A percentile compares a stretch with the other conserved stretches of the same genome.
Evolutionary conservation across 768 basidiomycete genomes (phyloP).

Genomic region (Leucogyrophana mollusca): DNA sequence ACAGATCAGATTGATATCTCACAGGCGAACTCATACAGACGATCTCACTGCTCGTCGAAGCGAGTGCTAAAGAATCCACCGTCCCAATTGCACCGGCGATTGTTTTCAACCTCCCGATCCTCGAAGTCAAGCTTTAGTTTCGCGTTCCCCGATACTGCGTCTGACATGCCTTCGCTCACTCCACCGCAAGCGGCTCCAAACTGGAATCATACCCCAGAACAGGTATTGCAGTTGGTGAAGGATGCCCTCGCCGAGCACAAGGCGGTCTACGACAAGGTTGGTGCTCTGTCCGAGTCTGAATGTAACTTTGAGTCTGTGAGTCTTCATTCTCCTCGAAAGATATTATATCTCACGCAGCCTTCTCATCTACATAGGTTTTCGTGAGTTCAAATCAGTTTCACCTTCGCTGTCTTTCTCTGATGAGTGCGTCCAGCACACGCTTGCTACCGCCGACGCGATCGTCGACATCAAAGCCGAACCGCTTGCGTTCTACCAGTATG

Average conservation of each 20-base stretch:
- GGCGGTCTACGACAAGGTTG: slow-evolving; percentile 56
- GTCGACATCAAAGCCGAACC: slow-evolving; percentile 55
- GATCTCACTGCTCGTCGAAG: not conserved
- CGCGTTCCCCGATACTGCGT: slow-evolving; percentile 2
- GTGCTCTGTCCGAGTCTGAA: slow-evolving; percentile 51
- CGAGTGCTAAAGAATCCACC: not conserved
- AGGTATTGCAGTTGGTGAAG: slow-evolving; percentile 56
- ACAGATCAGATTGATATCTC: slow-evolving; percentile 4
- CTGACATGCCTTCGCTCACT: slow-evolving; percentile 45
- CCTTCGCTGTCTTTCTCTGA: not conserved
- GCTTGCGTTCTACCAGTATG: slow-evolving; percentile 79
- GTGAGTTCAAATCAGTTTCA: slow-evolving; percentile 43
- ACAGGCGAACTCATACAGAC: not conserved
- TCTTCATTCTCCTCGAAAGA: slow-evolving; percentile 4
- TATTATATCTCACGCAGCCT: not conserved
- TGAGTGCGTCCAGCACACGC: slow-evolving; percentile 40
- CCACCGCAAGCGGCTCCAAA: slow-evolving; percentile 65
- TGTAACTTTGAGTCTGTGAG: slow-evolving; percentile 69
- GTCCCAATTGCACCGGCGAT: not conserved
- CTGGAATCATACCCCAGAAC: slow-evolving; percentile 67
- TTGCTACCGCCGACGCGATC: slow-evolving; percentile 60
- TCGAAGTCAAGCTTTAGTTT: not conserved
- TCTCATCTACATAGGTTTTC: slow-evolving; percentile 57
- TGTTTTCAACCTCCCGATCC: slow-evolving; percentile 1
- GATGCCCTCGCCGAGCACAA: slow-evolving; percentile 58